Evolutionary conservation across 2,329 filamentous ascomycete genomes (phyloP).

Genomic region (Macrophomina phaseolina): DNA sequence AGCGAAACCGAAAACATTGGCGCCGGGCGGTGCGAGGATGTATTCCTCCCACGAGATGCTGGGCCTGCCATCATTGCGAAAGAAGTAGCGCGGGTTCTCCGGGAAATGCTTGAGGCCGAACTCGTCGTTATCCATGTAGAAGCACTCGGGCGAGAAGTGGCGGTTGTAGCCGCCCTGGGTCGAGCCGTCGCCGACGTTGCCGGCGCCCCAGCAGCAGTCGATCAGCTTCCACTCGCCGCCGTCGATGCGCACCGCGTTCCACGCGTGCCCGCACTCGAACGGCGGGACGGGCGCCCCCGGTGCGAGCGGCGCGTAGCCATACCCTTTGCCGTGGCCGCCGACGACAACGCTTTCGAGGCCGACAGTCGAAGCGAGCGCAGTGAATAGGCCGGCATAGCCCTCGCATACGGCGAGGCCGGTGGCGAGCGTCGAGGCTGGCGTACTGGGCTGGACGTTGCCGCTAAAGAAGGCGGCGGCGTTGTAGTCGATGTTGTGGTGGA

Average conservation of each 20-base stretch:
- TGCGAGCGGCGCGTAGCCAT: conserved; percentile 68
- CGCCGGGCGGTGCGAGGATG: conserved; percentile 62
- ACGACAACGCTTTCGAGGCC: conserved; percentile 80
- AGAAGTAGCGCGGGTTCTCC: conserved; percentile 69
- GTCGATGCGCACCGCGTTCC: conserved; percentile 92
- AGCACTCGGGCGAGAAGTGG: conserved; percentile 67
- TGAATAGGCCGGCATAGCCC: conserved; percentile 85
- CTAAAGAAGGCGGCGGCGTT: conserved; percentile 81
- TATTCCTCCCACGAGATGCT: conserved; percentile 81
- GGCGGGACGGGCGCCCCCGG: conserved; percentile 71
- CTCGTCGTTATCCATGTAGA: conserved; percentile 72
- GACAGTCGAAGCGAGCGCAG: conserved; percentile 76
- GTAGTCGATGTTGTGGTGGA: conserved; percentile 91
- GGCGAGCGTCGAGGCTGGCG: conserved; percentile 74
- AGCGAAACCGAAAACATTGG: conserved; percentile 53
- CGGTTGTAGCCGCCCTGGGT: conserved; percentile 64
- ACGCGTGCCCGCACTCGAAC: conserved; percentile 74
- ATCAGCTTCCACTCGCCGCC: conserved; percentile 88
- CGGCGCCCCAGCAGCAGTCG: conserved; percentile 93
- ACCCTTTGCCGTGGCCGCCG: conserved; percentile 85
- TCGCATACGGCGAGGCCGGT: conserved; percentile 86
- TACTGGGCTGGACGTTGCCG: conserved; percentile 68
- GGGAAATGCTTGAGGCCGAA: conserved; percentile 87
- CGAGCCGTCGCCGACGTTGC: conserved; percentile 56
- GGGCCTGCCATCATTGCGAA: conserved; percentile 71